Base-by-base conservation (phyloP, 2,329 filamentous ascomycete genomes). In the Aspergillus brasiliensis region DNA sequence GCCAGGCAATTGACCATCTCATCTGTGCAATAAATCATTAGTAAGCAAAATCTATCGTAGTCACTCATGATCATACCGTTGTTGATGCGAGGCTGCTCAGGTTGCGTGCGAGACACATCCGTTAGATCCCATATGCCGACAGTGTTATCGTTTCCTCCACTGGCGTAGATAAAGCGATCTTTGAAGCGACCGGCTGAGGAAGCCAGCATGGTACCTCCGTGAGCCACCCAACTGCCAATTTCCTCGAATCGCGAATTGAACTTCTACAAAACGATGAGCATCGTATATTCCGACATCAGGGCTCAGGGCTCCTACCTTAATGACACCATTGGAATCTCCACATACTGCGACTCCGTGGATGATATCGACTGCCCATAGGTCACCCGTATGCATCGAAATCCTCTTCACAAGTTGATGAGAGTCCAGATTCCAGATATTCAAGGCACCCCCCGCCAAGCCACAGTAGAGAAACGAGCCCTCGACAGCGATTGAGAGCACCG, bases 341-440 rank as follows among this genome's bases (percentile, higher is more conserved):
- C 90, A 94, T 80, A 95, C 95, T 7, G 97, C 82, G 63, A 90
- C 89, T 0, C 92, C 92, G 78, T 91, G 92, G 23, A 91, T 89
- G 75, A 97, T 89, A 64, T 92, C 89, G 46, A 98, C 81, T 0
- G 92, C 89, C 82, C 96, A 92, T 51, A 98, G 86, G 73, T 98
- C 92, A 46, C 88, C 88, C 34, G 86, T 86, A 67, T 92, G 90
- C 0, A 89, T 87, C 71, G 90, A 92, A 71, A 99, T 89, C 17
- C 91, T 92, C 59, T 95, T 85, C 47, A 99, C 83, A 51, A 95
- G 88, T 76, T 99, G 95, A 56, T 90, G 88, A 0, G 95, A 98
- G 72, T 98, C 94, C 13, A 99, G 83, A 73, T 99, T 96, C 94
- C 96, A 99, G 10, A 99, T 86, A 73, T 98, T 94, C 61, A 99